Base-by-base conservation (phyloP, 2,329 filamentous ascomycete species). In the Orbilia brochopaga region DNA sequence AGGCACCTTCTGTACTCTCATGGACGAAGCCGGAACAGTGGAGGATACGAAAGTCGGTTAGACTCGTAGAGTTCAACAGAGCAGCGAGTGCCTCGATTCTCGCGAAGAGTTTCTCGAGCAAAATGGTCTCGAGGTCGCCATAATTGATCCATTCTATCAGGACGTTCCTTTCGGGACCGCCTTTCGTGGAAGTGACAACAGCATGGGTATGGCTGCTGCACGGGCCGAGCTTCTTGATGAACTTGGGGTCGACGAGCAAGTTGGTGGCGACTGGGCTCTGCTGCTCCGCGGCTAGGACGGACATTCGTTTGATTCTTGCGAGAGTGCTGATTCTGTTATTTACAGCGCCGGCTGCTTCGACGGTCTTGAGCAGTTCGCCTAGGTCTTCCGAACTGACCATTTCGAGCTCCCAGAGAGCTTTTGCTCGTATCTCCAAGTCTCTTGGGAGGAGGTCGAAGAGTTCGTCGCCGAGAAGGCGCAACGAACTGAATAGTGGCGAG, bases 271-370 rank as follows among this genome's bases (percentile, higher is more conserved):
- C 6, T 30, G 35, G 50, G 21, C 19, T 30, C 8, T 56, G 1
- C 15, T 50, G 40, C 15, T 58, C 51, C 24, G 56, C 51, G 2
- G 64, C 56, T 17, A 69, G 30, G n/a, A 57, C 56, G 10, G 56
- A 51, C 64, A 69, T 69, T 19, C 56, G 64, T 51, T 69, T 69
- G 27, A 69, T 69, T 6, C 64, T 37, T 6, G 64, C 64, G 10
- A 69, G 51, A 0, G 51, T 61, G 17, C 50, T 50, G 7, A 69
- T 69, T 37, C 56, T 69, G 4, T 48, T 69, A 11, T 52, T 69
- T 6, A 61, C 30, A 1, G n/a, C 21, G 13, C 44, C 56, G 7
- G 52, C 27, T 17, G 19, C 56, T 11, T 69, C 30, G 11, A 35
- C 37, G 0, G 64, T 61, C 30, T 69, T 55, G 21, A 61, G 56